These are phyloP conservation scores for Podila horticola DNA, from an alignment of 192 early-diverging fungal species.

Conservation along the genomic window DNA sequence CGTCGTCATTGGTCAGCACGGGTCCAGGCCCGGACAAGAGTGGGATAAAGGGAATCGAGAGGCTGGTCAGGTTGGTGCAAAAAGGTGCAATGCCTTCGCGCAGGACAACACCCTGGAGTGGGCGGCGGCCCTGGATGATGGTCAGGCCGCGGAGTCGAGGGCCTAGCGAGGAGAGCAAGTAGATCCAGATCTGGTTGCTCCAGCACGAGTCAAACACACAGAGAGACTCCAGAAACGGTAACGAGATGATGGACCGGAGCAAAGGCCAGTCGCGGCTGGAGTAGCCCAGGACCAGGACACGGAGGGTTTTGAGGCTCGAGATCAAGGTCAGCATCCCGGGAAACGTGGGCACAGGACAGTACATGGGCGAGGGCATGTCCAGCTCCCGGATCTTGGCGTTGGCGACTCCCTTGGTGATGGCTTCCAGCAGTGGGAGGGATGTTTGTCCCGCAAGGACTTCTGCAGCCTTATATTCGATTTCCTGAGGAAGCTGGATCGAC, in stretches of 20 bases:
- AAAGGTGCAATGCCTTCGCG: slow-evolving; percentile 33
- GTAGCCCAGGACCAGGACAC: slow-evolving; percentile 37
- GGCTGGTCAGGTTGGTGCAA: slow-evolving; percentile 32
- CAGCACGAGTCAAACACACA: slow-evolving; percentile 51
- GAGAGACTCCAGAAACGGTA: slow-evolving; percentile 27
- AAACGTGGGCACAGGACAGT: slow-evolving; percentile 39
- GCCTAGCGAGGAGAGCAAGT: slow-evolving; percentile 28
- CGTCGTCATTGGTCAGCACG: slow-evolving; percentile 30
- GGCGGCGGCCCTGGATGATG: slow-evolving; percentile 36
- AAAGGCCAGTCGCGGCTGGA: slow-evolving; percentile 49
- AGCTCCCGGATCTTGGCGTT: slow-evolving; percentile 27
- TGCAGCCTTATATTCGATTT: slow-evolving; percentile 43
- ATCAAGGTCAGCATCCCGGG: slow-evolving; percentile 48
- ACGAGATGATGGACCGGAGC: slow-evolving; percentile 36
- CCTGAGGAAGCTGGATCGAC: slow-evolving; percentile 46
- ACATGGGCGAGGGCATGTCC: slow-evolving; percentile 53
- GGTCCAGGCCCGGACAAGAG: slow-evolving; percentile 36
- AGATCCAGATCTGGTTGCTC: slow-evolving; percentile 53
- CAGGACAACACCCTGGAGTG: slow-evolving; percentile 32
- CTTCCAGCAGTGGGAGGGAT: slow-evolving; percentile 26
- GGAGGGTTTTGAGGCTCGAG: slow-evolving; percentile 21
- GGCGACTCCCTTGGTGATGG: slow-evolving; percentile 22
- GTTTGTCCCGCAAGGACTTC: slow-evolving; percentile 16
- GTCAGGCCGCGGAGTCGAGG: slow-evolving; percentile 33
- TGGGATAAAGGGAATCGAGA: slow-evolving; percentile 46